Conservation (phyloP, 257 asterid genomes). For the Galeopsis tetrahit region DNA sequence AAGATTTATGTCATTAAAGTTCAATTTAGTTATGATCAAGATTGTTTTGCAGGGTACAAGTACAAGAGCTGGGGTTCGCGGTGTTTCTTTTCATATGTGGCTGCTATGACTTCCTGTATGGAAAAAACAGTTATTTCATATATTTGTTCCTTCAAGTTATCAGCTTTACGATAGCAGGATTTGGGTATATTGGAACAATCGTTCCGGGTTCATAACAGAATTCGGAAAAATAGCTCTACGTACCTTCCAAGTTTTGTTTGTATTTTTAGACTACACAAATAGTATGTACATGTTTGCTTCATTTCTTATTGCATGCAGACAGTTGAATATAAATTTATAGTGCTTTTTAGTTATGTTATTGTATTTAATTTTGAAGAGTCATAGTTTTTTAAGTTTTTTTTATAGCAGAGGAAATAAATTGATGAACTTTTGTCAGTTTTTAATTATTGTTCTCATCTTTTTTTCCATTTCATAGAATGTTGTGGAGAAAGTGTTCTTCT, state of each 20-base stretch:
- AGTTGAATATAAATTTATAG: slow-evolving; percentile 32
- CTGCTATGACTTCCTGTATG: slow-evolving; percentile 81
- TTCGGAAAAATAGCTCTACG: too few relatives aligned
- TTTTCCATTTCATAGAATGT: not conserved
- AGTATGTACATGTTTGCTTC: slow-evolving; percentile 38
- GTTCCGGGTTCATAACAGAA: slow-evolving; percentile 56
- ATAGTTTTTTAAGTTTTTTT: slow-evolving; percentile 12
- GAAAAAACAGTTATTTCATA: slow-evolving; percentile 76
- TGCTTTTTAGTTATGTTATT: slow-evolving; percentile 51
- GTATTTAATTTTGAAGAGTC: slow-evolving; percentile 35
- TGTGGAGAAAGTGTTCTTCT: not conserved
- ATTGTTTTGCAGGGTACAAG: slow-evolving; percentile 52
- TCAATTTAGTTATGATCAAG: not conserved
- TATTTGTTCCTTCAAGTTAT: slow-evolving; percentile 85
- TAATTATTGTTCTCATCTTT: not conserved
- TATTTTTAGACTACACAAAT: slow-evolving; percentile 38
- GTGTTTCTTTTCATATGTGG: slow-evolving; percentile 83
- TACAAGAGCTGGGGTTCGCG: slow-evolving; percentile 81
- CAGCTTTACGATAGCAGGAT: slow-evolving; percentile 85
- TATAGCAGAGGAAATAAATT: slow-evolving; percentile 29
- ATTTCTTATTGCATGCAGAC: slow-evolving; percentile 14
- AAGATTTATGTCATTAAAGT: too few relatives aligned
- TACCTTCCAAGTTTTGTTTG: not conserved
- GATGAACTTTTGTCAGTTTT: not conserved
- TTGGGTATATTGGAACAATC: slow-evolving; percentile 88